Conservation (phyloP, 768 basidiomycete genomes). For the Boletus fagicola region DNA sequence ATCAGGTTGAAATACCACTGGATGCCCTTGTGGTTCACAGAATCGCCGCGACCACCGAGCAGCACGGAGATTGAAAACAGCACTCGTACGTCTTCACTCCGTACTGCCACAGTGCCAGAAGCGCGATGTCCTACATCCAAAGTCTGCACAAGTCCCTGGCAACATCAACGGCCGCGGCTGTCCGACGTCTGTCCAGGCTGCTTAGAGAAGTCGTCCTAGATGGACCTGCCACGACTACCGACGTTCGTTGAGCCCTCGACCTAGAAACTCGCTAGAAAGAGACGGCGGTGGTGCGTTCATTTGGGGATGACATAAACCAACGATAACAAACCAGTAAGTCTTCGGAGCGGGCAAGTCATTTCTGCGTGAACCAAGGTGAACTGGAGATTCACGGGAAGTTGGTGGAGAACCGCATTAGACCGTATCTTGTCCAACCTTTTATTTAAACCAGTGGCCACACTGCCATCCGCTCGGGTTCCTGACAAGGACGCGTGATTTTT, state of each 20-base stretch:
- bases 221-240: conserved; percentile 63
- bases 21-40: conserved; percentile 68
- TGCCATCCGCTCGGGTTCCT: too few relatives aligned
- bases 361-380: not conserved
- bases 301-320: not conserved
- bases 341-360: too few relatives aligned
- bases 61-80: conserved; percentile 38
- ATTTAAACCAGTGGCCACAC: too few relatives aligned
- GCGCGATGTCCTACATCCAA: conserved; percentile 65
- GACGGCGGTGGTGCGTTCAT: too few relatives aligned
- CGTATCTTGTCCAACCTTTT: not conserved
- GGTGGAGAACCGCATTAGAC: not conserved
- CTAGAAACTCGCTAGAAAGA: conserved; percentile 59
- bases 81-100: conserved; percentile 59
- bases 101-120: conserved; percentile 49
- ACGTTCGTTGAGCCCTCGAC: conserved; percentile 65
- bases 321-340: conserved; percentile 55
- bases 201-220: conserved; percentile 74
- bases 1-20: conserved; percentile 70
- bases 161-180: conserved; percentile 60
- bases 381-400: not conserved
- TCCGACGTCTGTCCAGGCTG: conserved; percentile 67
- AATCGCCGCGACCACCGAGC: conserved; percentile 68
- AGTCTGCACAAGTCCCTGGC: conserved; percentile 70
- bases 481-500: too few relatives aligned